Conservation (phyloP, 2,329 filamentous ascomycete genomes). For the Neoarthrinium moseri region DNA sequence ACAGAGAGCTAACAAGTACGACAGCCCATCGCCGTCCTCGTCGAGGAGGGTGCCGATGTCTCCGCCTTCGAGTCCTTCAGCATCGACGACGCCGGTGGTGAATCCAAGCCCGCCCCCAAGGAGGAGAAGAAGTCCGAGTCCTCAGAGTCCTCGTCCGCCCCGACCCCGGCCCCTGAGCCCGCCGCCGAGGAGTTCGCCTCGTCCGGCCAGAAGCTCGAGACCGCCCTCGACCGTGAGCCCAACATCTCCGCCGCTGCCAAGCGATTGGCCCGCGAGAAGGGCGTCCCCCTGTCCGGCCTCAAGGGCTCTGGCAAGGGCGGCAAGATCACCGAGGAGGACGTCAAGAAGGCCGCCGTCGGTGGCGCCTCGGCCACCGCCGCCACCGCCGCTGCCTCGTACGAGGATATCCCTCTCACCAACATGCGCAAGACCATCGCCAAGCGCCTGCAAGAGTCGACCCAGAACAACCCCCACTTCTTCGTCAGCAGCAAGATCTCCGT, state of each 20-base stretch:
- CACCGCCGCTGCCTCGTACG: constrained; percentile 62
- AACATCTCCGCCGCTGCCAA: constrained; percentile 72
- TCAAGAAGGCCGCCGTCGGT: constrained; percentile 78
- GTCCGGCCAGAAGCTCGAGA: constrained; percentile 75
- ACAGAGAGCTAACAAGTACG: constrained; percentile 5
- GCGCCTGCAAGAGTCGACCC: constrained; percentile 84
- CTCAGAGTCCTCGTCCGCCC: constrained; percentile 57
- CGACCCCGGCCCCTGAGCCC: constrained; percentile 51
- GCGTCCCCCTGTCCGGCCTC: constrained; percentile 71
- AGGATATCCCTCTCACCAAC: constrained; percentile 79
- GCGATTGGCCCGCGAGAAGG: constrained; percentile 81
- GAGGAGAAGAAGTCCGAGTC: constrained; percentile 65
- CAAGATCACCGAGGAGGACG: constrained; percentile 86
- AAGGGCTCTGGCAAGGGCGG: constrained; percentile 87
- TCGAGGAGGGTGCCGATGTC: constrained; percentile 88
- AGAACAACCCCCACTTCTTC: constrained; percentile 98
- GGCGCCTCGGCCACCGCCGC: constrained; percentile 54
- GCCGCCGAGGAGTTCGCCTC: constrained; percentile 69
- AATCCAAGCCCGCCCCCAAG: constrained; percentile 63
- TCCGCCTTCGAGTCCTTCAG: constrained; percentile 87
- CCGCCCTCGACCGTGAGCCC: constrained; percentile 79
- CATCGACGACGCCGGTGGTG: constrained; percentile 84
- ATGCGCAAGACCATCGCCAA: constrained; percentile 99
- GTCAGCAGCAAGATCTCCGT: constrained; percentile 90
- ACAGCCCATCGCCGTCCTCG: constrained; percentile 91